These are phyloP conservation scores for Neurospora tetraspora DNA, from an alignment of 495 filamentous ascomycete species.

Conservation along the genomic window DNA sequence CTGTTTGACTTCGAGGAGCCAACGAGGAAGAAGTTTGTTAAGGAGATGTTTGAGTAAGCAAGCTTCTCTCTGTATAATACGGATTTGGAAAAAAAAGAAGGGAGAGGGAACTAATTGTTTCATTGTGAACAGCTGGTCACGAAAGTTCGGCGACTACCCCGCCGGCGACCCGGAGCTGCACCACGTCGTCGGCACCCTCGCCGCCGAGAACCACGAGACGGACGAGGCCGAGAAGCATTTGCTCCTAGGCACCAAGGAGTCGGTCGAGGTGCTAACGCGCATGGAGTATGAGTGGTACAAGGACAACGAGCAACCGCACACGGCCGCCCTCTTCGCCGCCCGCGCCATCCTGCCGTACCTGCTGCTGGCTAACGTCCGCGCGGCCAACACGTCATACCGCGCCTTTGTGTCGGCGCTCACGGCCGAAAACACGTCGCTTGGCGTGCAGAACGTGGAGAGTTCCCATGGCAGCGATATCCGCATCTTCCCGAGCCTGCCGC, in stretches of 20 bases:
- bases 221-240: constrained; percentile 93
- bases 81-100: neutral
- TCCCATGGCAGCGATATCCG: constrained; percentile 62
- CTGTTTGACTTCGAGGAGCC: constrained; percentile 78
- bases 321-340: constrained; percentile 79
- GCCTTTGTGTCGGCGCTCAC: constrained; percentile 68
- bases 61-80: neutral
- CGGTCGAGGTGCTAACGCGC: constrained; percentile 63
- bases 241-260: constrained; percentile 80
- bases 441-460: constrained; percentile 66
- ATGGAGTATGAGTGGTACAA: constrained; percentile 94
- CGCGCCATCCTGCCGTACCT: constrained; percentile 89
- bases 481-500: constrained; percentile 76
- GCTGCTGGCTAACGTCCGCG: constrained; percentile 78
- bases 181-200: constrained; percentile 80
- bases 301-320: constrained; percentile 68
- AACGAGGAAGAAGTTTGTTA: constrained; percentile 81
- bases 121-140: constrained; percentile 56
- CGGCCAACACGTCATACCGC: constrained; percentile 70
- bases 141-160: constrained; percentile 73
- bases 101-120: neutral
- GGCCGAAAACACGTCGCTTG: constrained; percentile 53
- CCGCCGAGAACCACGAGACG: constrained; percentile 78
- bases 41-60: constrained; percentile 69
- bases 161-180: constrained; percentile 93